Base-by-base conservation (phyloP, 2,329 filamentous ascomycete species). In the Neonectria neomacrospora region DNA sequence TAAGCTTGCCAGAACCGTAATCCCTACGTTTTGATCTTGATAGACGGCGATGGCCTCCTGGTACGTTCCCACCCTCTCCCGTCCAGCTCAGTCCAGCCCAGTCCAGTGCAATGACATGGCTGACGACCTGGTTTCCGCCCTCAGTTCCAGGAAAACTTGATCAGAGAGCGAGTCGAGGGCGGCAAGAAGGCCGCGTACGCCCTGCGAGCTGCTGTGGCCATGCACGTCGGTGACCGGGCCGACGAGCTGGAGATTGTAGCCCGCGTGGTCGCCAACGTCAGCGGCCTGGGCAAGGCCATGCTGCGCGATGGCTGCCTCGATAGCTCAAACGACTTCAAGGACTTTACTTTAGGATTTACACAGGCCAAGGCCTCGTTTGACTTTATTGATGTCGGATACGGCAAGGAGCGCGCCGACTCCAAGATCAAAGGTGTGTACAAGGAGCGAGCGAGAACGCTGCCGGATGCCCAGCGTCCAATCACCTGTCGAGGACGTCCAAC, bases 1-100 rank as follows among this genome's bases (percentile, higher is more conserved):
- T 74, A 66, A 73, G 47, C 18, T 37, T 41, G 9, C 51, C 69
- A 88, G 84, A 82, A 80, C 62, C 80, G 78, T 53, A 89, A 88
- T 75, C 81, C 84, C 42, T 90, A 90, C 74, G 80, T 89, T 70
- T 76, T 86, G 67, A 82, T 89, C 41, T 73, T 90, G 67, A 84
- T 91, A 68, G 88, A 90, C 73, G 88, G 88, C 39, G 85, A 91
- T 74, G 86, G 86, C 47, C 80, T 89, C 62, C 78, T 89, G 74
- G 88, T 90, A 70, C 57, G 72, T 71, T 54, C 39, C 30, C 9
- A 45, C 18, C 18, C 14, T 34, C 12, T 2, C 28, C n/a, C n/a
- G 22, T 16, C 16, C 20, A 18, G 16, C 26, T 37, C n/a, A 51
- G 45, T 22, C n/a, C n/a, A n/a, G n/a, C n/a, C 23, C 18, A n/a